Conservation (phyloP, 306 rosid species). For the barrel medic (Medicago truncatula) region DNA sequence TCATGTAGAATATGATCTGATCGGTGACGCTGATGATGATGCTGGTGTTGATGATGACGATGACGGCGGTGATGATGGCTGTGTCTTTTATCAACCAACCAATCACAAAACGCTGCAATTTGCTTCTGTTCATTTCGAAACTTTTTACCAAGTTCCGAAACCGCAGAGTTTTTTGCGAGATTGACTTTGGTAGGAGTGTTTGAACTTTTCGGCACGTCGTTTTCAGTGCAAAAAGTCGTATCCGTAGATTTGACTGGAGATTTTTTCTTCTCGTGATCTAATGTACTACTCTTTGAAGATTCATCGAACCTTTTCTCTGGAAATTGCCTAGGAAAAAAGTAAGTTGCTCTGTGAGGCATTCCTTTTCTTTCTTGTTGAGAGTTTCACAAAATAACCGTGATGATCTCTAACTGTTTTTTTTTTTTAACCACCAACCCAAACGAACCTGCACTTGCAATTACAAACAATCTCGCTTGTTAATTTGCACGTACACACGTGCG, state of each 20-base stretch:
- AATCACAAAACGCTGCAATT: constrained; percentile 61
- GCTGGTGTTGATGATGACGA: not conserved
- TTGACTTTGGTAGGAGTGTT: no score
- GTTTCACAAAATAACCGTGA: constrained; percentile 40
- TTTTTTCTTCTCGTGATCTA: constrained; percentile 67
- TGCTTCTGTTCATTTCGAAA: constrained; percentile 50
- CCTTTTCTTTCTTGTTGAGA: constrained; percentile 46
- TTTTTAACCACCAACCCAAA: constrained; percentile 42
- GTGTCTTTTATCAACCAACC: constrained; percentile 61
- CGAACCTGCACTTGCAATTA: constrained; percentile 40
- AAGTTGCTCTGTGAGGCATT: constrained; percentile 97
- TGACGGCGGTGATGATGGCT: not conserved
- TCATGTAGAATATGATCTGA: not conserved
- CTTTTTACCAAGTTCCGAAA: constrained; percentile 55
- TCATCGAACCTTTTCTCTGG: constrained; percentile 71
- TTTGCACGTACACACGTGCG: constrained; percentile 47
- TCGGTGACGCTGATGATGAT: constrained; percentile 10
- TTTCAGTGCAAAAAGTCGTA: constrained; percentile 45
- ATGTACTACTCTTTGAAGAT: constrained; percentile 51
- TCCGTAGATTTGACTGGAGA: constrained; percentile 40
- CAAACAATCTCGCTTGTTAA: not conserved
- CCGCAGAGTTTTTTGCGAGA: constrained; percentile 46
- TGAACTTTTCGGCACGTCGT: constrained; percentile 44
- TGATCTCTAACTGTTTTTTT: constrained; percentile 25
- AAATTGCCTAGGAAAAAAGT: constrained; percentile 96